Percentiles rank a stretch among this genome's conserved stretches.
Evolutionary conservation across 2,329 filamentous ascomycete genomes (phyloP).

Genomic region (Colletotrichum euphorbiae): DNA sequence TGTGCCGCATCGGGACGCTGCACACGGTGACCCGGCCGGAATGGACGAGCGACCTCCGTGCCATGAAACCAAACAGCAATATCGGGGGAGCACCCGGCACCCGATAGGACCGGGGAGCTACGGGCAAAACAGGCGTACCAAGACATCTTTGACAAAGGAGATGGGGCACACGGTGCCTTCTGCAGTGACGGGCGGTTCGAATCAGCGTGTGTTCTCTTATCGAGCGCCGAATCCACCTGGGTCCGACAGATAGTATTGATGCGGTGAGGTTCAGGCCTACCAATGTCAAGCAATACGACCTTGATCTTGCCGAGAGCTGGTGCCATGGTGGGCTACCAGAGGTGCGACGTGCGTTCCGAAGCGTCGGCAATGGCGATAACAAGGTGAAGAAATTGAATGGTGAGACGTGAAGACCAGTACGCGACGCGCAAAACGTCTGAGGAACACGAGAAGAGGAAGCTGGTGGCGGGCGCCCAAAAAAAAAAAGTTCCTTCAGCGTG

Average conservation of each 20-base stretch:
- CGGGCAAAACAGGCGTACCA: conserved; percentile 68
- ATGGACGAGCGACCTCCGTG: conserved; percentile 28
- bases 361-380: conserved; percentile 8
- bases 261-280: conserved; percentile 53
- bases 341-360: background rate
- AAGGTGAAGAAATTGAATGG: background rate
- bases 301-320: conserved; percentile 51
- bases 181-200: conserved; percentile 49
- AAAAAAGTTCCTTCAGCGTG: conserved; percentile 25
- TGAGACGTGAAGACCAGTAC: conserved; percentile 14
- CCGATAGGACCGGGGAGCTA: conserved; percentile 33
- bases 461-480: background rate
- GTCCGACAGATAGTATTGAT: conserved; percentile 4
- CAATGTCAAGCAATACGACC: conserved; percentile 68
- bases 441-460: background rate
- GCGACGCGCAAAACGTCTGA: conserved; percentile 24
- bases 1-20: conserved; percentile 15
- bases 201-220: conserved; percentile 25
- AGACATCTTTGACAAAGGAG: conserved; percentile 84
- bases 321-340: conserved; percentile 46
- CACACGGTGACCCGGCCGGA: conserved; percentile 24
- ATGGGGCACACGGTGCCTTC: conserved; percentile 88
- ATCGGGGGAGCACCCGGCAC: conserved; percentile 39
- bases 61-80: conserved; percentile 30
- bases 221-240: conserved; percentile 6